Evolutionary conservation across 208 protist species (phyloP).

Genomic region (Novymonas esmeraldas): DNA sequence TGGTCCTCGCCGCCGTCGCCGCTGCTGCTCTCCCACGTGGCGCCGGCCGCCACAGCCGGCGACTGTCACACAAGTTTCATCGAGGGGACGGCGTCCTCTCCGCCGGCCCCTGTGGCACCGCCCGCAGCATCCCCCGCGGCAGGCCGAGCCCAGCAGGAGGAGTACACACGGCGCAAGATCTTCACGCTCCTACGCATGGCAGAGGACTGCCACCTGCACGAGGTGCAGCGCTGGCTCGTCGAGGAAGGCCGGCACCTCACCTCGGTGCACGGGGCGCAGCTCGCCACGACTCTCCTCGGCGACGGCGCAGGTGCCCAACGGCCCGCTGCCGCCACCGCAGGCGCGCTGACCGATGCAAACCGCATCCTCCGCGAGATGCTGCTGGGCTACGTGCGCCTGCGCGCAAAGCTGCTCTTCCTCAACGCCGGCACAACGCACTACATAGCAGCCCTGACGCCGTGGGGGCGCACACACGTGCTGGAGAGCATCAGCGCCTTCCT

Average conservation of each 20-base stretch:
- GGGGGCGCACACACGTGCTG: slow-evolving; percentile 36
- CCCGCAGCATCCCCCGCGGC: not conserved
- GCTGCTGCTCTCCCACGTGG: slow-evolving; percentile 18
- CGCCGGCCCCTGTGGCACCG: too few species aligned
- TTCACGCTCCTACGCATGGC: slow-evolving; percentile 36
- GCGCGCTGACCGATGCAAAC: slow-evolving; percentile 40
- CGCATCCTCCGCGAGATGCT: slow-evolving; percentile 54
- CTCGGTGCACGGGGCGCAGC: slow-evolving; percentile 21
- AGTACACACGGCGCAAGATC: slow-evolving; percentile 25
- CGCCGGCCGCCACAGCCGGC: too few species aligned
- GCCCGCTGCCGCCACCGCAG: not conserved
- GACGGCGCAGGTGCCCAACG: too few species aligned
- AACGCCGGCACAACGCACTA: slow-evolving; percentile 56
- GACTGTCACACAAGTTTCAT: too few species aligned
- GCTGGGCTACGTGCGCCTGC: slow-evolving; percentile 53
- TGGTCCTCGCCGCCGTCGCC: slow-evolving; percentile 33
- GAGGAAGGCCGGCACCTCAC: slow-evolving; percentile 22
- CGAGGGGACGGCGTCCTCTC: too few species aligned
- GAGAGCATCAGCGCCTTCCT: slow-evolving; percentile 41
- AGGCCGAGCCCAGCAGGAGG: slow-evolving; percentile 15
- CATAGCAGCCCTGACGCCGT: slow-evolving; percentile 47
- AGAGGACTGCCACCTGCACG: slow-evolving; percentile 27
- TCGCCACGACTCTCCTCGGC: slow-evolving; percentile 25
- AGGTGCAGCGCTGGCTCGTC: slow-evolving; percentile 24
- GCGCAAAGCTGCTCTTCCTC: slow-evolving; percentile 43